A percentile compares a stretch with the other conserved stretches of the same genome.
These are phyloP conservation scores for Malania oleifera DNA, from an alignment of 164 flowering plant genomes.

Conservation along the genomic window DNA sequence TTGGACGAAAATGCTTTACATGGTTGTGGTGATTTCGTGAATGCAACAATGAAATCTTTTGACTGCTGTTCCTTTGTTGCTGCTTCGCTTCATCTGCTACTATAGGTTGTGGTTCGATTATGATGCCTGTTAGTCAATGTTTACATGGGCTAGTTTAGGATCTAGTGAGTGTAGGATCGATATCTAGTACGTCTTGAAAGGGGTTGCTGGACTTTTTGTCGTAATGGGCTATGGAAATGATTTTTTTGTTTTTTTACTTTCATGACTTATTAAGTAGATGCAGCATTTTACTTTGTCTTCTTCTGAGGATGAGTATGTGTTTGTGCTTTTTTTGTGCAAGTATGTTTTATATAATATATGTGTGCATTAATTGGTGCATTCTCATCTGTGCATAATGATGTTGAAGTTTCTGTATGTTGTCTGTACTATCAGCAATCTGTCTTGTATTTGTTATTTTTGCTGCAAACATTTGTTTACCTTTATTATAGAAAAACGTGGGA, in stretches of 20 bases:
- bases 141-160: neutral
- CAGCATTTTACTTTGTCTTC: neutral
- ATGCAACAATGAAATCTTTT: slow-evolving; percentile 2
- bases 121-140: neutral
- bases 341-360: too few relatives aligned
- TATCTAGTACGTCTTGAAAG: neutral
- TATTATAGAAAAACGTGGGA: too few relatives aligned
- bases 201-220: neutral
- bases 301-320: neutral
- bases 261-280: neutral
- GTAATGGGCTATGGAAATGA: too few relatives aligned
- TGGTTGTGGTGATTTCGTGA: slow-evolving; percentile 6
- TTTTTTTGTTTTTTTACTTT: neutral
- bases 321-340: too few relatives aligned
- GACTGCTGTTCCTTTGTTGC: slow-evolving; percentile 4
- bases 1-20: slow-evolving; percentile 7
- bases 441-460: too few relatives aligned
- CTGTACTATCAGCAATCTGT: too few relatives aligned
- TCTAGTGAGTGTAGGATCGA: neutral
- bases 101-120: slow-evolving; percentile 1
- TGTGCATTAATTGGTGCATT: too few relatives aligned
- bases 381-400: too few relatives aligned
- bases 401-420: too few relatives aligned
- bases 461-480: too few relatives aligned
- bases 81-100: slow-evolving; percentile 7